These are phyloP conservation scores for Trichoderma oligosporum DNA, from an alignment of 2,329 filamentous ascomycete genomes.

Conservation along the genomic window DNA sequence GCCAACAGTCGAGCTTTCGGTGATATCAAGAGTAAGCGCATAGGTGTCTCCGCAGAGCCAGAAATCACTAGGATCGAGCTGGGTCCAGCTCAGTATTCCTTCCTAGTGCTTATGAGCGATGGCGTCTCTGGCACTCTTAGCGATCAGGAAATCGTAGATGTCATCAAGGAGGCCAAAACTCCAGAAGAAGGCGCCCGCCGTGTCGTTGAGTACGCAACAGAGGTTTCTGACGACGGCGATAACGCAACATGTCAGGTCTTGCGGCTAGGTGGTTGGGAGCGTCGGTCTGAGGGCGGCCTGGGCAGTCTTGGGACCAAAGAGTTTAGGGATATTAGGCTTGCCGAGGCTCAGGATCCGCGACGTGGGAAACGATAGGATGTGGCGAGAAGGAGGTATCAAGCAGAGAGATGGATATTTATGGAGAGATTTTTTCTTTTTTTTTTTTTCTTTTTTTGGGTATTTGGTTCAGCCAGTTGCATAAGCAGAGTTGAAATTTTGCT, in stretches of 20 bases:
- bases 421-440: neutral
- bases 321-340: slow-evolving; percentile 75
- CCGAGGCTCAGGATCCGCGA: slow-evolving; percentile 78
- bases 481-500: neutral
- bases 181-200: slow-evolving; percentile 78
- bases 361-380: slow-evolving; percentile 47
- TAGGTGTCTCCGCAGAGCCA: slow-evolving; percentile 91
- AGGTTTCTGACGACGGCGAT: slow-evolving; percentile 66
- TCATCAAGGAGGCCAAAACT: slow-evolving; percentile 88
- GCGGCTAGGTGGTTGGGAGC: slow-evolving; percentile 65
- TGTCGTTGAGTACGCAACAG: slow-evolving; percentile 83
- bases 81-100: slow-evolving; percentile 78
- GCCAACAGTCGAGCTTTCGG: slow-evolving; percentile 94
- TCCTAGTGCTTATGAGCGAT: slow-evolving; percentile 83
- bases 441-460: too few relatives aligned
- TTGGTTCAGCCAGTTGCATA: neutral
- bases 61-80: slow-evolving; percentile 79
- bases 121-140: slow-evolving; percentile 80
- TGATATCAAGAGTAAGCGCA: slow-evolving; percentile 84
- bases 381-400: neutral
- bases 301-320: slow-evolving; percentile 91
- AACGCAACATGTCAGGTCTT: slow-evolving; percentile 68
- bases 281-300: slow-evolving; percentile 75
- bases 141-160: slow-evolving; percentile 94
- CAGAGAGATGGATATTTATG: neutral